Evolutionary conservation across 2,329 filamentous ascomycete species (phyloP).

Genomic region (Cercospora brassicicola): DNA sequence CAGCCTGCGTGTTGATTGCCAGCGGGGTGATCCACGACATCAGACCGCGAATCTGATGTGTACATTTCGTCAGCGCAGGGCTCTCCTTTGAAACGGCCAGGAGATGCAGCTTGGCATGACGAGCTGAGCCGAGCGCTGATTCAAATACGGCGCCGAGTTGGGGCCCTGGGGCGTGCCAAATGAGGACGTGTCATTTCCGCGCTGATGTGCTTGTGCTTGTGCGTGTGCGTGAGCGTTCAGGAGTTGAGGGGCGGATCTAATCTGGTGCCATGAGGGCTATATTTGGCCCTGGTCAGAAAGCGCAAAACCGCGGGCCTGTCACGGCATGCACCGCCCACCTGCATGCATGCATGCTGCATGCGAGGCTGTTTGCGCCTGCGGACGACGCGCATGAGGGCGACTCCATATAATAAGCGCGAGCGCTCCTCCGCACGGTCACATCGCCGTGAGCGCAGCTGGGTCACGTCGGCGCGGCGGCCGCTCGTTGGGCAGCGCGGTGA

Average conservation of each 20-base stretch:
- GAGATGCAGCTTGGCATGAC: neutral
- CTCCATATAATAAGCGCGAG: neutral
- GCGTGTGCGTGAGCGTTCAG: neutral
- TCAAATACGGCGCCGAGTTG: neutral
- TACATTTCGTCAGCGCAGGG: neutral
- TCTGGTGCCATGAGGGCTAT: neutral
- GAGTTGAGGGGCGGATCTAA: neutral
- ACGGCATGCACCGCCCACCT: neutral
- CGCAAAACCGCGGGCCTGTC: neutral
- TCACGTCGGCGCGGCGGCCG: neutral
- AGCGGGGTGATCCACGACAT: neutral
- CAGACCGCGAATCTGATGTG: neutral
- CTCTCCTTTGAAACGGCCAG: neutral
- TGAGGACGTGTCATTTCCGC: neutral
- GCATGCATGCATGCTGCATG: slow-evolving; percentile 7
- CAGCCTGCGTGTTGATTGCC: neutral
- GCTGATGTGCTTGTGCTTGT: neutral
- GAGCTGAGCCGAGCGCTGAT: neutral
- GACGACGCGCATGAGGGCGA: neutral
- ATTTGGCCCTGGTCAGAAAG: neutral
- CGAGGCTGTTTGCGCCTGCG: neutral
- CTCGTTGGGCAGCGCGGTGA: neutral
- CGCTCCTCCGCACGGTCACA: neutral
- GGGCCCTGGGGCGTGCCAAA: neutral
- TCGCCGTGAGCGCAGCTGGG: neutral